Evolutionary conservation across 305 asterid genomes (phyloP).

Genomic region (Stenogyne calaminthoides): DNA sequence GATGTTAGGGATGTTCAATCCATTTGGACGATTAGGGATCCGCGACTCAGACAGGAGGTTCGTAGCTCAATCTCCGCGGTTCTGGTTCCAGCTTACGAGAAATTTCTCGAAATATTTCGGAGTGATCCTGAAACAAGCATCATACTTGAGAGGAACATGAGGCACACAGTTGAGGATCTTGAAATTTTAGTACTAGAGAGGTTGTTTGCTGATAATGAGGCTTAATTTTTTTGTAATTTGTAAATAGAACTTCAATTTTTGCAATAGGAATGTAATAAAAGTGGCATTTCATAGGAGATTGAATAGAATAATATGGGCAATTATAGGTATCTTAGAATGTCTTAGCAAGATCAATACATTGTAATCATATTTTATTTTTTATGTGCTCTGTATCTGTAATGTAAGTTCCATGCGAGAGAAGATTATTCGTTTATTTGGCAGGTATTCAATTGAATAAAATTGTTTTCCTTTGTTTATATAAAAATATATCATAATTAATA

Average conservation of each 20-base stretch:
- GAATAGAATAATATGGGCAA: background rate
- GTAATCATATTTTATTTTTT: background rate
- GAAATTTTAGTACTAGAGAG: constrained; percentile 31
- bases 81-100: constrained; percentile 40
- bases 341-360: constrained; percentile 6
- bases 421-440: background rate
- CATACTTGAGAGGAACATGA: constrained; percentile 26
- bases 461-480: no score
- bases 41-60: constrained; percentile 42
- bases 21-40: constrained; percentile 44
- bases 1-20: constrained; percentile 28
- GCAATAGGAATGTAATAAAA: background rate
- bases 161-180: constrained; percentile 48
- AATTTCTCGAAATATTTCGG: constrained; percentile 42
- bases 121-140: constrained; percentile 26
- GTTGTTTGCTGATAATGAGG: constrained; percentile 38
- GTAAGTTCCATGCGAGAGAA: background rate
- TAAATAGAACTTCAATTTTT: background rate
- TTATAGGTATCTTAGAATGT: background rate
- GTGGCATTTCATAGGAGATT: background rate
- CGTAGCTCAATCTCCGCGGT: constrained; percentile 26
- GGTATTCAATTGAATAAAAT: no score
- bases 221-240: background rate
- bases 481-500: no score
- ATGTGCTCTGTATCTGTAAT: background rate